Evolutionary conservation across 2,329 filamentous ascomycete genomes (phyloP), one percentile per base, ranked within the genome.

Genomic region (Talaromyces funiculosus): DNA sequence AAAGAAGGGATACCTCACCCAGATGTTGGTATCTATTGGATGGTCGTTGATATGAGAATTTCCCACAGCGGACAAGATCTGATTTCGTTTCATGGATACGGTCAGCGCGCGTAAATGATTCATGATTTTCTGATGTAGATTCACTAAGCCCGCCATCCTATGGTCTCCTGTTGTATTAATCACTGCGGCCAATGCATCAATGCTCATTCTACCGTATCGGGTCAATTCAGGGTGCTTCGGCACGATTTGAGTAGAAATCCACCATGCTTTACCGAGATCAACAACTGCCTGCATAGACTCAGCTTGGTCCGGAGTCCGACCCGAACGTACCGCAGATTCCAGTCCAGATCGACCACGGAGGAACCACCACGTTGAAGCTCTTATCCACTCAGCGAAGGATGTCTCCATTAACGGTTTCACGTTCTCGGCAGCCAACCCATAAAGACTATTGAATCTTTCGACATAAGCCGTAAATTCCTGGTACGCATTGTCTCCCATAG

Each of bases 351-450:
- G 86, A 20, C 92, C 92, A 66, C 85, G 88, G 49, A 96, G 71
- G 69, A 96, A 95, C 92, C 92, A 97, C 92, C 92, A 97, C 0
- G 90, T 78, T 3, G 86, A 87, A 24, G 86, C 87, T 61, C 90
- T 83, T 9, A 88, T 80, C 78, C 92, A 88, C 62, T 91, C 85
- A 51, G 82, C 80, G 0, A 88, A 80, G 0, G 85, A 78, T 55
- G 84, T 87, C 31, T 82, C 81, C 59, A 84, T 80, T 4, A 92
- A 71, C 0, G 90, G 86, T 64, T 84, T 86, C 31, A 87, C 80
- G 33, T 86, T 83, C 72, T 96, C 90, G 0, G 91, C 87, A 61
- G 92, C 90, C 45, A 93, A 75, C 38, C 86, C 82, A 70, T 96
- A 95, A 2, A 94, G 80, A 64, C 88, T 86, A 63, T 85, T 87